Conservation (phyloP, 1,284 basidiomycete genomes). For the Tetrapyrgos nigripes region DNA sequence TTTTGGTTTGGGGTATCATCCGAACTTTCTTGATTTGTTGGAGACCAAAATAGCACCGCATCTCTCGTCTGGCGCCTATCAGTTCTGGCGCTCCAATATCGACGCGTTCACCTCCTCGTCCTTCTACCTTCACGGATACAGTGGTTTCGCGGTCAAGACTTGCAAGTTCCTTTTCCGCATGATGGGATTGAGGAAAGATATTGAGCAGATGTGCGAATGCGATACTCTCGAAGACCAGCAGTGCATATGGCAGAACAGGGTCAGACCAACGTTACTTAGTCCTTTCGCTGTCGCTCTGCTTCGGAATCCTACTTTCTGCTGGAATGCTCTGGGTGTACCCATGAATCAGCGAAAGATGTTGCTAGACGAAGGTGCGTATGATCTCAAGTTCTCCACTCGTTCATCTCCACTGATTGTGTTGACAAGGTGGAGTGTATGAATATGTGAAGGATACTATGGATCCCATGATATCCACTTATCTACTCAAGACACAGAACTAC, state of each 20-base stretch:
- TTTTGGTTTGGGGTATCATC: constrained; percentile 74
- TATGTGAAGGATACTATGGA: constrained; percentile 70
- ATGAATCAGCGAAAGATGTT: constrained; percentile 76
- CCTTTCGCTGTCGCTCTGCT: constrained; percentile 68
- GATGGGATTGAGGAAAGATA: constrained; percentile 64
- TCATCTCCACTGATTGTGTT: background rate
- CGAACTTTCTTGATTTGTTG: constrained; percentile 70
- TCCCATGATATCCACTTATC: constrained; percentile 59
- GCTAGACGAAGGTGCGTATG: constrained; percentile 56
- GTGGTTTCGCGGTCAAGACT: constrained; percentile 73
- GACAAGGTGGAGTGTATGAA: constrained; percentile 53
- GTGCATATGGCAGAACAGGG: constrained; percentile 64
- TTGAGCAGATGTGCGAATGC: constrained; percentile 64
- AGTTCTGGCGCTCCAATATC: constrained; percentile 79
- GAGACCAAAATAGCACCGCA: constrained; percentile 73
- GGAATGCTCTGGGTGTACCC: constrained; percentile 86
- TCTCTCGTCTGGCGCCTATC: constrained; percentile 79
- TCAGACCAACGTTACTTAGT: constrained; percentile 74
- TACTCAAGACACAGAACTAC: constrained; percentile 65
- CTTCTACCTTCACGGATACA: constrained; percentile 83
- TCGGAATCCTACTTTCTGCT: constrained; percentile 73
- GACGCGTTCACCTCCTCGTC: constrained; percentile 66
- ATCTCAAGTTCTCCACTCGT: background rate
- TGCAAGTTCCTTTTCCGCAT: constrained; percentile 68
- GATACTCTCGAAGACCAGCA: constrained; percentile 66